Base-by-base conservation (phyloP, 163 green algal genomes). In the Chlamydomonas reinhardtii region DNA sequence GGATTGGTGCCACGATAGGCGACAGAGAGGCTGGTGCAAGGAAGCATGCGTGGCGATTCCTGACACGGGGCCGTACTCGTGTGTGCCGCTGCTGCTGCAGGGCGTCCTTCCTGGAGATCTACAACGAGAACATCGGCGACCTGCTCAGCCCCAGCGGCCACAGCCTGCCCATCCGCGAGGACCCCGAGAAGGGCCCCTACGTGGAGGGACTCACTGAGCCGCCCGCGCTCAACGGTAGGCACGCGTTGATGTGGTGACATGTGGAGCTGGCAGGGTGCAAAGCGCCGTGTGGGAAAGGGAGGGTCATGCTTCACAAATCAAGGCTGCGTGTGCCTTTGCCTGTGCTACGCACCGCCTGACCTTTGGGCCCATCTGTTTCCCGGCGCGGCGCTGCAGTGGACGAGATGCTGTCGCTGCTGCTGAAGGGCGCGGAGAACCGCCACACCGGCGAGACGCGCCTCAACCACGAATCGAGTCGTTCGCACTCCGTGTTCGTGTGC, bases 71-170 rank as follows among this genome's bases (percentile, higher is more conserved):
- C 34, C 8, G 59, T n/a, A 9, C 24, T 19, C 22, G 59, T 73
- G 85, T 73, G 83, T 87, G 29, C n/a, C n/a, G n/a, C n/a, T n/a
- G n/a, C n/a, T n/a, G n/a, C 62, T 43, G 20, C 61, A 91, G 29
- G 82, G 68, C 15, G 93, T 29, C 86, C 83, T 97, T 97, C 80
- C 81, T 99, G 62, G 97, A 99, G 93, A 98, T 99, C 71, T 99
- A 99, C 94, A 99, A 99, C 85, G 97, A 99, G 89, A 93, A 91
- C 39, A 96, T 99, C 59, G 95, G 92, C 24, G 97, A 99, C 91
- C 92, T 99, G 82, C 91, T 99, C 43, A 88, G 92, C 76, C 93
- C 95, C 6, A 83, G 52, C 39, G 85, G 87, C 22, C 91, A 64
- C 62, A 93, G 93, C 84, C 89, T 98, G 65, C 85, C 91, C 19